A percentile compares a stretch with the other conserved stretches of the same genome.
Evolutionary conservation across 2,329 filamentous ascomycete genomes (phyloP).

Genomic region (Colletotrichum sp.): DNA sequence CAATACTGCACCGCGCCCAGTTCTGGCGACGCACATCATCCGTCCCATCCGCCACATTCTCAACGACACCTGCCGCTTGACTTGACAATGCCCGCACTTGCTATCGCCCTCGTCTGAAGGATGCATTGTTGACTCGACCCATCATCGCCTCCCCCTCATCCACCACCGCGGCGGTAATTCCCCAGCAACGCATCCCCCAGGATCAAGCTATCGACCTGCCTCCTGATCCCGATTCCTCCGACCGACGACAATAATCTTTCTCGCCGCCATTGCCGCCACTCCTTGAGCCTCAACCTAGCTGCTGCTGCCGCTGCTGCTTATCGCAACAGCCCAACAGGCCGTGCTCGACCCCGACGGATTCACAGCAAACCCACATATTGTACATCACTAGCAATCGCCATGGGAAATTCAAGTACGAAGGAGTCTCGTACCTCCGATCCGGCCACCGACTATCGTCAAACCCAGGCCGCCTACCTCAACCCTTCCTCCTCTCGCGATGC

Average conservation of each 20-base stretch:
- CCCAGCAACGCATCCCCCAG: neutral
- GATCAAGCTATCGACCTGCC: neutral
- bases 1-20: neutral
- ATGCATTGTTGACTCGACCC: constrained; percentile 17
- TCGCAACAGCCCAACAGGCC: neutral
- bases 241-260: neutral
- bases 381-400: constrained; percentile 19
- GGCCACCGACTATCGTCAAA: constrained; percentile 14
- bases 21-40: neutral
- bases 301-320: neutral
- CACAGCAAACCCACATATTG: neutral
- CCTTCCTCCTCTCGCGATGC: neutral
- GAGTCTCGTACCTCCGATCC: constrained; percentile 34
- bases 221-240: neutral
- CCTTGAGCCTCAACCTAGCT: neutral
- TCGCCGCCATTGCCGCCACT: neutral
- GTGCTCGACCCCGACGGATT: neutral
- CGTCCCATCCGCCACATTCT: neutral
- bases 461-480: constrained; percentile 9
- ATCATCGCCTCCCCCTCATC: neutral
- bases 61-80: neutral
- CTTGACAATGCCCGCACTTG: constrained; percentile 3
- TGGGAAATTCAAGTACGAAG: constrained; percentile 45
- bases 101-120: constrained; percentile 3
- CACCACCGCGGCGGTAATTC: neutral